These are phyloP conservation scores for Geotrichum klebahnii DNA, from an alignment of 1,139 yeast genomes.

Conservation along the genomic window DNA sequence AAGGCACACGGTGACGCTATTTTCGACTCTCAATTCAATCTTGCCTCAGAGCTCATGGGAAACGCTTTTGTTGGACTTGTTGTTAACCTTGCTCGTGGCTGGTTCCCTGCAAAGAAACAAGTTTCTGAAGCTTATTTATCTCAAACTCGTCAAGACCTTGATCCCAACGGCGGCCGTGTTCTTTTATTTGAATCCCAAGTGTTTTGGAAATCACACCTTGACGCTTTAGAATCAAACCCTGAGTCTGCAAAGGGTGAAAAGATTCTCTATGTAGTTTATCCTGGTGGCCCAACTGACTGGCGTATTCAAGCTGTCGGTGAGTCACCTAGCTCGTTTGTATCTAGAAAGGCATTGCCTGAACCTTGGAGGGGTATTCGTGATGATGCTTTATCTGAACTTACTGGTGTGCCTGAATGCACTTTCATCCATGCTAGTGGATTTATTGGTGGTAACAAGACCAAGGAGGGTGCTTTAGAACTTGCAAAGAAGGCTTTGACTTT, in stretches of 20 bases:
- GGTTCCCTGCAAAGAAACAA: constrained; percentile 84
- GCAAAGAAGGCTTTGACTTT: constrained; percentile 54
- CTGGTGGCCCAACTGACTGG: constrained; percentile 63
- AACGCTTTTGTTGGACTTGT: constrained; percentile 64
- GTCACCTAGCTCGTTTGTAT: constrained; percentile 68
- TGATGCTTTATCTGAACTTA: constrained; percentile 62
- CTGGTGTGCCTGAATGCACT: constrained; percentile 81
- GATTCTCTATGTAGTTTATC: constrained; percentile 72
- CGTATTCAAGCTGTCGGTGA: constrained; percentile 88
- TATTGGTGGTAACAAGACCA: constrained; percentile 86
- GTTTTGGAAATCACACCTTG: constrained; percentile 94
- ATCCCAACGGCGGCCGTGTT: constrained; percentile 58
- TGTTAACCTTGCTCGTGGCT: constrained; percentile 70
- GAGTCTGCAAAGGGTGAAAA: constrained; percentile 42
- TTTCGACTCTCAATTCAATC: constrained; percentile 60
- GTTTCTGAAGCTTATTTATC: constrained; percentile 65
- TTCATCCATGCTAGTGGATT: constrained; percentile 96
- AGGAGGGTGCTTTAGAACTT: constrained; percentile 70
- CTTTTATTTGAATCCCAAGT: constrained; percentile 67
- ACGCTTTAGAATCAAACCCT: constrained; percentile 56
- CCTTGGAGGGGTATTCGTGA: constrained; percentile 93
- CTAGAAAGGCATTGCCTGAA: constrained; percentile 83
- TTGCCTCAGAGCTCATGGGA: constrained; percentile 83
- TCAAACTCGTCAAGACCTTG: constrained; percentile 24
- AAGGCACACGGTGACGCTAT: constrained; percentile 57